Evolutionary conservation across 2,329 filamentous ascomycete genomes (phyloP).

Genomic region (Ceratocystis eucalypticola): DNA sequence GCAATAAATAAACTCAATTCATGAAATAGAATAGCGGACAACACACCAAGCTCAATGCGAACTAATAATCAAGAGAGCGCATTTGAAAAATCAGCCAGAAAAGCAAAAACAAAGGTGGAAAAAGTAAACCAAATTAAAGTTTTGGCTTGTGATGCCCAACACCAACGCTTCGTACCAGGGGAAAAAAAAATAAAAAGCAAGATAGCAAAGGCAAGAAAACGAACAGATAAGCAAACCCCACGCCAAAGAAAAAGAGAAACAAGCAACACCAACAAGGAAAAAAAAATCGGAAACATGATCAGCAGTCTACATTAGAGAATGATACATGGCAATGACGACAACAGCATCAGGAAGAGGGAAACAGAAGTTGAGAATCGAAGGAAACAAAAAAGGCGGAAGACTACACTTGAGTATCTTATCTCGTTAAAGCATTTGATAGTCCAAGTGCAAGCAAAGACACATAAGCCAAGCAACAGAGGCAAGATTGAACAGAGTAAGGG

Average conservation of each 20-base stretch:
- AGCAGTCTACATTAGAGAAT: constrained; percentile 9
- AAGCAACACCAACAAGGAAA: not conserved
- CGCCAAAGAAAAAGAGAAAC: constrained; percentile 5
- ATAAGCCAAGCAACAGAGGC: not conserved
- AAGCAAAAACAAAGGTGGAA: not conserved
- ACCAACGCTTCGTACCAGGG: constrained; percentile 11
- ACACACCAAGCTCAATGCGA: not conserved
- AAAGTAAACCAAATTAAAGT: constrained; percentile 4
- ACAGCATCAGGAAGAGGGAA: not conserved
- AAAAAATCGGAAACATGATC: not conserved
- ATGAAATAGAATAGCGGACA: not conserved
- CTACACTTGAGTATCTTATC: not conserved
- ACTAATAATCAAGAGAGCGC: not conserved
- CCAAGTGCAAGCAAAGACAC: not conserved
- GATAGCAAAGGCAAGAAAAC: not conserved
- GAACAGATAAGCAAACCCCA: not conserved
- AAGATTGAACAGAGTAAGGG: not conserved
- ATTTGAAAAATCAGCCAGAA: not conserved
- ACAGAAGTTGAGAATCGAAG: not conserved
- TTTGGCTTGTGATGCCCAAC: constrained; percentile 8
- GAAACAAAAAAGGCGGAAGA: not conserved
- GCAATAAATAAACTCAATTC: not conserved
- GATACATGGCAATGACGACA: constrained; percentile 4
- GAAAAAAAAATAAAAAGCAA: not conserved
- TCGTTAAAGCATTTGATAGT: not conserved